Evolutionary conservation across 2,329 filamentous ascomycete genomes (phyloP), one percentile per base, ranked within the genome.

Genomic region (Monosporascus sp.): DNA sequence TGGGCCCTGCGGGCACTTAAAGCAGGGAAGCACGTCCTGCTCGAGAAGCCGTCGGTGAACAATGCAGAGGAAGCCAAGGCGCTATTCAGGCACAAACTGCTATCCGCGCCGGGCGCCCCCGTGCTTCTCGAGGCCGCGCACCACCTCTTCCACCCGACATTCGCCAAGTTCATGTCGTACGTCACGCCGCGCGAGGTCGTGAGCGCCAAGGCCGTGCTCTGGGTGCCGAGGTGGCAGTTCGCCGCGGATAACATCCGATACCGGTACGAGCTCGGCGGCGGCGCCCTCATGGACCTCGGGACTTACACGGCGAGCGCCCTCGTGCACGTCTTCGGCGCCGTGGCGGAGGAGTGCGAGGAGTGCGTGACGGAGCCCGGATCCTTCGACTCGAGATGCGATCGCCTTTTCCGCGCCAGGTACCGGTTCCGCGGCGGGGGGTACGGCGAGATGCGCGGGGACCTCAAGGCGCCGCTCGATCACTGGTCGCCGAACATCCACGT

Each of bases 121-220:
- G 69, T 82, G 1, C 63, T 80, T 2, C 70, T 83, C 3, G 80
- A 84, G 64, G 79, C 79, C 3, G 75, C 78, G 53, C 79, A 82
- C 59, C 70, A 71, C 54, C 68, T 71, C 26, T 82, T 82, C 60
- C 74, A 79, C 55, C 79, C 79, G 0, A 69, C 72, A 2, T 78
- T 73, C 70, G 64, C 70, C 22, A 61, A 59, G 2, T 79, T 80
- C 60, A 54, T 75, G 51, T 54, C 64, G 1, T 53, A 72, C 5
- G 54, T 80, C 7, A 69, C 73, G 51, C 68, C 63, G 7, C 61
- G 63, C 5, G 71, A 69, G 40, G 68, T 79, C 3, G 66, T 59
- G 9, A 66, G 68, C 22, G 73, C 70, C 20, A 53, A 64, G 14
- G 59, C 69, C 11, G 53, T 51, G 15, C 56, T 67, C n/a, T 61